These are phyloP conservation scores for Linum lewisii DNA, from an alignment of 345 rosid species.

Conservation along the genomic window DNA sequence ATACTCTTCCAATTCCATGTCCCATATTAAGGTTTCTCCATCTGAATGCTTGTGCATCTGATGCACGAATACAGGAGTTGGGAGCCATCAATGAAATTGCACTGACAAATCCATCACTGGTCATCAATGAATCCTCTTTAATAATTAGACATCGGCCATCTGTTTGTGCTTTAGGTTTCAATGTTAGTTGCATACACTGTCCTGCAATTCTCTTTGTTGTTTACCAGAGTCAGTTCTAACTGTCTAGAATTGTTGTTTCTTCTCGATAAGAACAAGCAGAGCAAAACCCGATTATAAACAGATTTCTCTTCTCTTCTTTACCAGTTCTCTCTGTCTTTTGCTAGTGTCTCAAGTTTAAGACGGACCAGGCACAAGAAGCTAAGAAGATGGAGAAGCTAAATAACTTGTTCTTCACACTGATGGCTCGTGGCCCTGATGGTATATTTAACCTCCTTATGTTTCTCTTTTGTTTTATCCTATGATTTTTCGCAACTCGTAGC, in stretches of 20 bases:
- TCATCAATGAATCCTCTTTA: too few relatives aligned
- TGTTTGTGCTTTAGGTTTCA: too few relatives aligned
- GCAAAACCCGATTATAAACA: not conserved
- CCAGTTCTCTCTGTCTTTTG: slow-evolving; percentile 4
- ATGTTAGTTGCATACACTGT: too few relatives aligned
- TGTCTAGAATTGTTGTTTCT: too few relatives aligned
- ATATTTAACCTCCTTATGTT: slow-evolving; percentile 8
- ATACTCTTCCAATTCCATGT: not conserved
- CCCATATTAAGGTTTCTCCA: not conserved
- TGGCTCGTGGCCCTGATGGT: slow-evolving; percentile 97
- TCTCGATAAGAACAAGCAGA: not conserved
- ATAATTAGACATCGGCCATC: too few relatives aligned
- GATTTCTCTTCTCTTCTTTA: not conserved
- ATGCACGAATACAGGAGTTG: not conserved
- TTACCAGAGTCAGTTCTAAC: too few relatives aligned
- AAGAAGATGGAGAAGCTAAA: slow-evolving; percentile 98
- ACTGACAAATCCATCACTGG: too few relatives aligned
- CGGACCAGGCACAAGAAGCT: slow-evolving; percentile 95
- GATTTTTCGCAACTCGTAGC: not conserved
- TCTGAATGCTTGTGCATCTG: too few relatives aligned
- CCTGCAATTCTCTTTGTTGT: too few relatives aligned
- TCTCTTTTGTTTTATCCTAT: not conserved
- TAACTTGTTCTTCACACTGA: slow-evolving; percentile 79
- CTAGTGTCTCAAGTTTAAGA: slow-evolving; percentile 96
- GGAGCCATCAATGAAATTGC: not conserved